Evolutionary conservation across 1,284 basidiomycete genomes (phyloP), one percentile per base, ranked within the genome.

Genomic region (Cerrena zonata): DNA sequence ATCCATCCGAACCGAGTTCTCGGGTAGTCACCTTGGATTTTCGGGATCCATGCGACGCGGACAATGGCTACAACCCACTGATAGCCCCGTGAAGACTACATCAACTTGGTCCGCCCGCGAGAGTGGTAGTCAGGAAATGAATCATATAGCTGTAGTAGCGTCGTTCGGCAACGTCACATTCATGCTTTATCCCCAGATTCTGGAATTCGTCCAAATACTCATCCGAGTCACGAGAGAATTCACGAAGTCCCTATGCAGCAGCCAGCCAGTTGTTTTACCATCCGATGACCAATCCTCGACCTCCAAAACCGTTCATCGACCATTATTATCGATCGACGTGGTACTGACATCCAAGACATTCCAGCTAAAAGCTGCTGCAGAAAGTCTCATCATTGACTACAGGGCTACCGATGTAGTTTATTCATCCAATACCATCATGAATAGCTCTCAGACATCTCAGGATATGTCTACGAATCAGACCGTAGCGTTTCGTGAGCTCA

Each of bases 191-290:
- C 85, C 86, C 12, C 78, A 79, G 53, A 67, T 86, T 21, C 77
- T 89, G 61, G 66, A 72, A 34, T 85, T 89, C 57, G 73, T 77
- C 4, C 82, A 81, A 61, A 71, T 78, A 53, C 58, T 77, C 27
- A 67, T 87, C 18, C 79, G 79, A 19, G 72, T 80, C 18, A 71
- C 69, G 37, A 70, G 71, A 39, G 53, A 51, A 37, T 54, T 62
- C 26, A 48, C 48, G 38, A 45, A 37, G 27, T 47, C 49, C n/a
- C 30, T 2, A 22, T 45, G 38, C 3, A 38, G 13, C 45, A 24
- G 5, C 2, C 38, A 4, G n/a, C 39, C 5, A 21, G 25, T 23
- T 2, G 3, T 23, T n/a, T 13, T 7, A 22, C n/a, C 11, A 26
- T 21, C 18, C 44, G 26, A 40, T 12, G 4, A 37, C 15, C 36